Percentiles rank a stretch among this genome's conserved stretches.
Conservation (phyloP, 768 basidiomycete species). For the Vararia minispora region DNA sequence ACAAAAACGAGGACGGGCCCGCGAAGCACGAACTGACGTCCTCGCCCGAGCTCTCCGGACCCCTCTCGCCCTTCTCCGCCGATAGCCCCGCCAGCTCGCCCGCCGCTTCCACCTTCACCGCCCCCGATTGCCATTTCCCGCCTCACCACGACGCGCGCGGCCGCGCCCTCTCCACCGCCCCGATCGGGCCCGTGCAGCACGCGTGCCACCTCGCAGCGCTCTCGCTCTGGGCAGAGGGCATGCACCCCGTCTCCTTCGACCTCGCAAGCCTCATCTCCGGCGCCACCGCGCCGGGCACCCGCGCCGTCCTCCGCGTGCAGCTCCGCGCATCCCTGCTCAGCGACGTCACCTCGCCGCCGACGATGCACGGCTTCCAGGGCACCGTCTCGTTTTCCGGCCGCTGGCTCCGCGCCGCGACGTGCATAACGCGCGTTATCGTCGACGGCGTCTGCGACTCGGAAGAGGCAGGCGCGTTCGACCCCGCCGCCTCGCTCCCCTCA, state of each 20-base stretch:
- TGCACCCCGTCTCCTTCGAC: conserved; percentile 50
- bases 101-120: too few relatives aligned
- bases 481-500: conserved; percentile 19
- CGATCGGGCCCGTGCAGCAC: too few relatives aligned
- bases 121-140: too few relatives aligned
- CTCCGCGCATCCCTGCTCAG: conserved; percentile 45
- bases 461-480: conserved; percentile 41
- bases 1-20: conserved; percentile 7
- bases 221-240: conserved; percentile 54
- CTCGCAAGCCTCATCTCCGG: conserved; percentile 41
- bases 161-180: conserved; percentile 24
- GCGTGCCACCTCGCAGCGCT: conserved; percentile 34
- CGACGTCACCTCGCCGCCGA: conserved; percentile 40
- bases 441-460: conserved; percentile 39
- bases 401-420: conserved; percentile 47
- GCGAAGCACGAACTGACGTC: too few relatives aligned
- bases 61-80: too few relatives aligned
- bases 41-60: too few relatives aligned
- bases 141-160: conserved; percentile 9
- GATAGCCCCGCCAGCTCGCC: too few relatives aligned
- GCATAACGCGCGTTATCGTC: conserved; percentile 49
- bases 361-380: conserved; percentile 54
- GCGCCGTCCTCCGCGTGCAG: conserved; percentile 43
- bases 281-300: conserved; percentile 18
- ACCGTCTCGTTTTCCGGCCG: conserved; percentile 41